These are phyloP conservation scores for Aureobasidium sp. DNA, from an alignment of 2,329 filamentous ascomycete species.

Conservation along the genomic window DNA sequence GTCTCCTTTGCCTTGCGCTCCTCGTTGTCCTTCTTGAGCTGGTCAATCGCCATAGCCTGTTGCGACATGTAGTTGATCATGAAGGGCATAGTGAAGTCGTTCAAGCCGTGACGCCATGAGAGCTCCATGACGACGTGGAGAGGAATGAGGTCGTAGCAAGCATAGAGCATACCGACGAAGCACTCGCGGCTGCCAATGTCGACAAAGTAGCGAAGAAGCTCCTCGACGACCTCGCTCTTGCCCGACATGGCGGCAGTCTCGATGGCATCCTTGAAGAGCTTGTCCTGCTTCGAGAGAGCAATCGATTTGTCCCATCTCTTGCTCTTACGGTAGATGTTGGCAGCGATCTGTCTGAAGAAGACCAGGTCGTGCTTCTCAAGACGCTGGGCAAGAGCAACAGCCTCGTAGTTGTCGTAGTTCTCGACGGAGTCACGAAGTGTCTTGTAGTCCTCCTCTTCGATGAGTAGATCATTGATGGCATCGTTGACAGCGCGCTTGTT, in stretches of 20 bases:
- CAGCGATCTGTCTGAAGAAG: slow-evolving; percentile 98
- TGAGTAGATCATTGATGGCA: slow-evolving; percentile 93
- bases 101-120: slow-evolving; percentile 90
- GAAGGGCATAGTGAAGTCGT: slow-evolving; percentile 98
- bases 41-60: slow-evolving; percentile 77
- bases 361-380: slow-evolving; percentile 97
- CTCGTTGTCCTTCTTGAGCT: slow-evolving; percentile 92
- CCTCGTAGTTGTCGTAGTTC: slow-evolving; percentile 98
- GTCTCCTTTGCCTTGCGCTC: slow-evolving; percentile 68
- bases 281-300: slow-evolving; percentile 94
- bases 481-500: slow-evolving; percentile 99
- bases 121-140: slow-evolving; percentile 90
- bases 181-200: slow-evolving; percentile 98
- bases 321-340: slow-evolving; percentile 98
- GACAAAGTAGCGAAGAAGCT: slow-evolving; percentile 94
- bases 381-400: slow-evolving; percentile 81
- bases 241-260: slow-evolving; percentile 90
- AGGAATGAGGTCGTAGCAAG: slow-evolving; percentile 94
- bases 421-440: slow-evolving; percentile 94
- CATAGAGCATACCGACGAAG: slow-evolving; percentile 99
- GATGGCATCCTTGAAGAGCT: slow-evolving; percentile 98
- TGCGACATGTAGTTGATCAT: slow-evolving; percentile 98
- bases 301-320: slow-evolving; percentile 99
- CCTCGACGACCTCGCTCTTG: slow-evolving; percentile 89
- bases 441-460: slow-evolving; percentile 99